Evolutionary conservation across 495 filamentous ascomycete species (phyloP).

Genomic region (Ramalina intermedia): DNA sequence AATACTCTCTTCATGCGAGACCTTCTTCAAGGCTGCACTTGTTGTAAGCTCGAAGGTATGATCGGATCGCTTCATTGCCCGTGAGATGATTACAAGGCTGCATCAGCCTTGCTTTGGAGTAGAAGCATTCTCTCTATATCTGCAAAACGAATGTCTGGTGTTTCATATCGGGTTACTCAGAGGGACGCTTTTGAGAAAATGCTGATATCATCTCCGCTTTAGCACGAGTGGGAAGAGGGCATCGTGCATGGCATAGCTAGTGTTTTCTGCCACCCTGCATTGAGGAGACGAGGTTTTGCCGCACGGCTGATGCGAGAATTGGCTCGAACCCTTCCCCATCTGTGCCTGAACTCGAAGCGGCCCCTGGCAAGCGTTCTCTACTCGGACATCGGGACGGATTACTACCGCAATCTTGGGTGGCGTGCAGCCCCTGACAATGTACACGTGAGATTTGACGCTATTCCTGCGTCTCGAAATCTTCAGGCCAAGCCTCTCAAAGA

Average conservation of each 20-base stretch:
- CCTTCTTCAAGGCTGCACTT: conserved; percentile 8
- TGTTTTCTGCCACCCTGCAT: conserved; percentile 10
- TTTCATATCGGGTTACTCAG: too few species aligned
- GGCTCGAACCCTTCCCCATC: conserved; percentile 4
- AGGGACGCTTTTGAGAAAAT: too few species aligned
- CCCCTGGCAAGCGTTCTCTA: conserved; percentile 13
- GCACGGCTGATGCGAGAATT: conserved; percentile 14
- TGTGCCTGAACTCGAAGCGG: conserved; percentile 1
- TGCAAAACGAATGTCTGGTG: too few species aligned
- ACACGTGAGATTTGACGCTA: conserved; percentile 1
- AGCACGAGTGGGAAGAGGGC: neutral
- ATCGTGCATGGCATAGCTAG: conserved; percentile 14
- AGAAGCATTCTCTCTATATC: too few species aligned
- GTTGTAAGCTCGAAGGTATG: neutral
- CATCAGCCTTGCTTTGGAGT: too few species aligned
- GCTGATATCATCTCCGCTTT: too few species aligned
- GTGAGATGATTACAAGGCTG: too few species aligned
- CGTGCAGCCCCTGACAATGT: conserved; percentile 1
- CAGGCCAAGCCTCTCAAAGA: neutral
- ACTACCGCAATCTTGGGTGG: conserved; percentile 8
- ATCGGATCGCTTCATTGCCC: neutral
- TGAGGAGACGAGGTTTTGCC: conserved; percentile 9
- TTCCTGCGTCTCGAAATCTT: neutral
- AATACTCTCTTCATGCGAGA: conserved; percentile 13
- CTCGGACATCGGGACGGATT: conserved; percentile 10